Evolutionary conservation across 83 land plant species (phyloP).

Genomic region (Diphasiastrum complanatum): DNA sequence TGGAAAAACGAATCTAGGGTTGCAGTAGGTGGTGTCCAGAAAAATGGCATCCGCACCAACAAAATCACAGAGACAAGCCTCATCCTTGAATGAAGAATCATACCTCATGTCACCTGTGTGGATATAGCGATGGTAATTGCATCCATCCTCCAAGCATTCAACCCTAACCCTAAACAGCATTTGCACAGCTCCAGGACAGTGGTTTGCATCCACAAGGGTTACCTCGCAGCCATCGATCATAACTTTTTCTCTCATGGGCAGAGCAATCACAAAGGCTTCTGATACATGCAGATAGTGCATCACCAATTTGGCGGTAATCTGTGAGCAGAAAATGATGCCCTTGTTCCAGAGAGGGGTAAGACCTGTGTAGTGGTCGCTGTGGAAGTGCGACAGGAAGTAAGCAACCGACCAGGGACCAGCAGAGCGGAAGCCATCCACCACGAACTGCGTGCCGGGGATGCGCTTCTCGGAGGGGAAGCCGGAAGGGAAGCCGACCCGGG

Average conservation of each 20-base stretch:
- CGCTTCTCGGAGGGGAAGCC: constrained; percentile 60
- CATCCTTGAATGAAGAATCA: constrained; percentile 45
- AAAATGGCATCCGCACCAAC: constrained; percentile 76
- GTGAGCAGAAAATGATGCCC: constrained; percentile 79
- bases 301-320: constrained; percentile 55
- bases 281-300: constrained; percentile 39
- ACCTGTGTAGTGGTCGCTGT: constrained; percentile 90
- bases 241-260: constrained; percentile 34
- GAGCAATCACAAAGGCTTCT: constrained; percentile 33
- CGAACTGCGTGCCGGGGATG: constrained; percentile 77
- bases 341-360: constrained; percentile 58
- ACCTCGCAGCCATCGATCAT: constrained; percentile 62
- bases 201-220: constrained; percentile 75
- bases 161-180: constrained; percentile 52
- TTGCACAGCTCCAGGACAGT: constrained; percentile 94
- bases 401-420: constrained; percentile 57
- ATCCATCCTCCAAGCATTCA: constrained; percentile 2
- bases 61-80: constrained; percentile 41
- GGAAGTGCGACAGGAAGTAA: constrained; percentile 93
- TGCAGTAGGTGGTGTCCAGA: constrained; percentile 89
- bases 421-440: constrained; percentile 69
- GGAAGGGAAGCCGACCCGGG: constrained; percentile 51
- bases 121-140: constrained; percentile 27
- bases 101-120: constrained; percentile 95
- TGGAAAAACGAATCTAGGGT: constrained; percentile 80